These are phyloP conservation scores for Nicotiana tomentosiformis DNA, from an alignment of 257 asterid species.

Conservation along the genomic window DNA sequence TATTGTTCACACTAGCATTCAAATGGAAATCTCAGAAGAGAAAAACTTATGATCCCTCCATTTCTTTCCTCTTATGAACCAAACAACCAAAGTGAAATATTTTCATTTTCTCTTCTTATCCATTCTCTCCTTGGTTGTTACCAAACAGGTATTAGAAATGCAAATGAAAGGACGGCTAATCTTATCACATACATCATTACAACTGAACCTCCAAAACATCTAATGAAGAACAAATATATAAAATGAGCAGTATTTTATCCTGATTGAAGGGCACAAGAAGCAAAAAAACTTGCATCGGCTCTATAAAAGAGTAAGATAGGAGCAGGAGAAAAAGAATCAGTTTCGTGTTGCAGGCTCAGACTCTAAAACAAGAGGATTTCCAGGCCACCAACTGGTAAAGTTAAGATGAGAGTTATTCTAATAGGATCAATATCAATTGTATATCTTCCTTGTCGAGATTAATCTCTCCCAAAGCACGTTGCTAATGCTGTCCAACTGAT, in stretches of 20 bases:
- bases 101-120: no score
- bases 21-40: no score
- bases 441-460: conserved; percentile 13
- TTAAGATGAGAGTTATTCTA: conserved; percentile 19
- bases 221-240: not conserved
- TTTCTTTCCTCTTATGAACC: no score
- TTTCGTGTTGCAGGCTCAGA: not conserved
- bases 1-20: no score
- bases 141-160: not conserved
- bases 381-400: conserved; percentile 33
- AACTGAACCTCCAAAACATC: not conserved
- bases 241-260: conserved; percentile 3
- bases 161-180: not conserved
- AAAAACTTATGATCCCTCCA: no score
- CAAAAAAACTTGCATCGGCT: not conserved
- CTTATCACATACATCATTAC: not conserved
- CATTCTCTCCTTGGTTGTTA: no score
- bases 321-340: conserved; percentile 11
- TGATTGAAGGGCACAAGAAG: not conserved
- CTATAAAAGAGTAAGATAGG: not conserved
- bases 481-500: conserved; percentile 64
- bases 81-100: no score
- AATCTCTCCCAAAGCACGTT: conserved; percentile 33
- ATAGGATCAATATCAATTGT: conserved; percentile 13
- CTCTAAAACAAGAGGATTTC: conserved; percentile 34